phyloP scores from a whole-genome alignment of 2,329 filamentous ascomycete species.

The Pseudocercospora cruenta region DNA sequence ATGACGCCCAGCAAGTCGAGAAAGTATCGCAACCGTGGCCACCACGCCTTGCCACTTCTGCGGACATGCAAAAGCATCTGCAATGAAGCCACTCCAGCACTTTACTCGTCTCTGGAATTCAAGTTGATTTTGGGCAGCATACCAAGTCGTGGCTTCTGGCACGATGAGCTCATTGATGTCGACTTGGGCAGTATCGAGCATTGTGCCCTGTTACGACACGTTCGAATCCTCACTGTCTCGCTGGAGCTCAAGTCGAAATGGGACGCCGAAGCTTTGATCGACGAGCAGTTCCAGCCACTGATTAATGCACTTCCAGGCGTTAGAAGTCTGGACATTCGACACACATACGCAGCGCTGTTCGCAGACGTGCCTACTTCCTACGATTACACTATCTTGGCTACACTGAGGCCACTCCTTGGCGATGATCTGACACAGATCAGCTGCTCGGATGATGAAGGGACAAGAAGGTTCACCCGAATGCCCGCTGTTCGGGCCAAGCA shows the following conservation, averaged over 20 bases:
- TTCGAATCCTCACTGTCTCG: background rate
- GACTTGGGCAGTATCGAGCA: background rate
- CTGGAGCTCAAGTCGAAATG: background rate
- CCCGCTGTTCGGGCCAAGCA: background rate
- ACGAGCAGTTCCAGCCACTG: background rate
- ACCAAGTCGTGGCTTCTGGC: background rate
- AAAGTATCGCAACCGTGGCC: slow-evolving; percentile 35
- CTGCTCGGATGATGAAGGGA: background rate
- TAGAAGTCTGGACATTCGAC: background rate
- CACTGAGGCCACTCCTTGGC: background rate
- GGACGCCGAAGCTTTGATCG: background rate
- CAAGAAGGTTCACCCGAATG: background rate
- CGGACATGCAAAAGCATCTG: slow-evolving; percentile 48
- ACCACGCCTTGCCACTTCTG: slow-evolving; percentile 39
- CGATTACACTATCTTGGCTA: background rate
- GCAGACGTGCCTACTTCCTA: background rate
- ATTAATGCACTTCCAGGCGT: background rate
- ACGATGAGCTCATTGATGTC: background rate
- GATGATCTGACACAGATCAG: background rate
- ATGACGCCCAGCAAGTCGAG: slow-evolving; percentile 17
- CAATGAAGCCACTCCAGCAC: slow-evolving; percentile 43
- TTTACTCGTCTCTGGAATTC: background rate
- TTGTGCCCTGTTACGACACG: background rate
- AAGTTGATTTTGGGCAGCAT: background rate
- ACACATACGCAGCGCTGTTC: background rate